These are phyloP conservation scores for Cinchona pubescens DNA, from an alignment of 257 asterid species.

Conservation along the genomic window DNA sequence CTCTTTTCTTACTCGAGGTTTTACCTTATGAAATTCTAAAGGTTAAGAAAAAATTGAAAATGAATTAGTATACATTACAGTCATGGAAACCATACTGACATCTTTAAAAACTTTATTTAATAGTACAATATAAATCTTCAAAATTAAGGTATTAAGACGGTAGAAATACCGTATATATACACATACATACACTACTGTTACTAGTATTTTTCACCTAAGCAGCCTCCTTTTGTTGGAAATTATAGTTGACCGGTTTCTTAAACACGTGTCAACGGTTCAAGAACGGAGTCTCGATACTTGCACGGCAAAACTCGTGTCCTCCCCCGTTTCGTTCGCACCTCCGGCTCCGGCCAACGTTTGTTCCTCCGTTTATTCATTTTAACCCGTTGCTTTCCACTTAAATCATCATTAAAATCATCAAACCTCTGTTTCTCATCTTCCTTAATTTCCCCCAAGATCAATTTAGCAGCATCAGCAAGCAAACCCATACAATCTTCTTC, in stretches of 20 bases:
- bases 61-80: too few species aligned
- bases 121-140: too few species aligned
- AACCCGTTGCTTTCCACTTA: neutral
- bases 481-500: slow-evolving; percentile 21
- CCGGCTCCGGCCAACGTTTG: slow-evolving; percentile 15
- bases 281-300: slow-evolving; percentile 29
- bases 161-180: too few species aligned
- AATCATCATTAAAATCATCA: neutral
- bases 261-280: slow-evolving; percentile 38
- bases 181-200: too few species aligned
- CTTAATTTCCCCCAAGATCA: slow-evolving; percentile 33
- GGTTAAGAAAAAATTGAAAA: too few species aligned
- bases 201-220: neutral
- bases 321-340: slow-evolving; percentile 27
- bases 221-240: slow-evolving; percentile 22
- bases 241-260: slow-evolving; percentile 27
- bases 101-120: too few species aligned
- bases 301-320: slow-evolving; percentile 24
- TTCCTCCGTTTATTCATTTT: slow-evolving; percentile 9
- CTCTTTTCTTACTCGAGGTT: too few species aligned
- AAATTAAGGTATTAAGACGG: too few species aligned
- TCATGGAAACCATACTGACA: too few species aligned
- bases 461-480: slow-evolving; percentile 42
- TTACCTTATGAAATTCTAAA: too few species aligned
- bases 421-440: slow-evolving; percentile 2